Base-by-base conservation (phyloP, 768 basidiomycete genomes). In the Lactifluus subvellereus region DNA sequence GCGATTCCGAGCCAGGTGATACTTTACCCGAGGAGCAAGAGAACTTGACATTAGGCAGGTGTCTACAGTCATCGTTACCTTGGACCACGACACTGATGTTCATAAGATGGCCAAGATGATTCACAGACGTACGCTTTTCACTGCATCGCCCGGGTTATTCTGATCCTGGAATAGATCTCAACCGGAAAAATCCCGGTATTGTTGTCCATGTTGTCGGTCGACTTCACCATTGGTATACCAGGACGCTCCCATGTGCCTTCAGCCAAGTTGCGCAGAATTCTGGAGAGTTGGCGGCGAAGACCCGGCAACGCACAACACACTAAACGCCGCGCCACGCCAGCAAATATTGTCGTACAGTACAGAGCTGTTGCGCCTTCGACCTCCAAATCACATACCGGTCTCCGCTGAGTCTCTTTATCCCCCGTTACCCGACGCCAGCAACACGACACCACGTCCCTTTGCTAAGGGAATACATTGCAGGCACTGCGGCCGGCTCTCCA, bases 401-500 rank as follows among this genome's bases (percentile, higher is more conserved):
- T 51, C 54, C 74, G 74, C 51, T 73, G 77, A 57, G 68, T 86
- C 22, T 69, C 62, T 33, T 81, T 82, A 4, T 54, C 69, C 60
- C 7, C 47, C 60, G 30, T 20, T 77, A 11, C 78, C 74, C 6
- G 72, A 11, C 57, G 68, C 50, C 52, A 71, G 8, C 55, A 64
- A 13, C 43, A 79, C 78, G 10, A 88, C 85, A 4, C 76, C 77
- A 3, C 82, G 82, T 64, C 75, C 77, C 5, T 86, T 81, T 66
- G 83, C 79, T 16, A 81, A 82, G 67, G 90, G 90, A 1, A 84
- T 84, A 77, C 86, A 89, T 69, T 93, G 91, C 70, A 65, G 59
- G 18, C 61, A 71, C 8, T 93, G 91, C 68, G 90, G 91, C 33
- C 80, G 88, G 30, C 73, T 92, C 45, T 88, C 89, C 9, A 84